These are phyloP conservation scores for Salvia rosmarinus DNA, from an alignment of 257 asterid genomes.

Conservation along the genomic window DNA sequence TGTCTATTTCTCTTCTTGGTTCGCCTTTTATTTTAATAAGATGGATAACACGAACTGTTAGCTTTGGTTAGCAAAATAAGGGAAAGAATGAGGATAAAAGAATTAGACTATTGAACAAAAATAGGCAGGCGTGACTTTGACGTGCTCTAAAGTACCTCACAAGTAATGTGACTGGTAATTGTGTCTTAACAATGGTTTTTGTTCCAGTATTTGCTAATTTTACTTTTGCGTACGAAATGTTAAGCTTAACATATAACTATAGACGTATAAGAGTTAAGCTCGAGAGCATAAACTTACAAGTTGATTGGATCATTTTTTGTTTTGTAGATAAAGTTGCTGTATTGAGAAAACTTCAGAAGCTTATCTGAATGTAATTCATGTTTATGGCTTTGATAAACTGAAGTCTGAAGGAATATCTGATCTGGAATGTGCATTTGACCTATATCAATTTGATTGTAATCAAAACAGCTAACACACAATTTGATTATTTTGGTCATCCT, in stretches of 20 bases:
- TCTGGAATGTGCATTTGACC: constrained; percentile 22
- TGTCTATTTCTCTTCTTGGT: background rate
- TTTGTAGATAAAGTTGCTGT: background rate
- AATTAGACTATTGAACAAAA: constrained; percentile 12
- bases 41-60: background rate
- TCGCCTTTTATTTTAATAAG: background rate
- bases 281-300: background rate
- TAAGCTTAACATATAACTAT: background rate
- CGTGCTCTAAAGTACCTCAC: background rate
- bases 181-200: background rate
- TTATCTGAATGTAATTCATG: background rate
- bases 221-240: background rate
- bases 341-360: constrained; percentile 12
- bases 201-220: background rate
- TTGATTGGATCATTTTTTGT: background rate
- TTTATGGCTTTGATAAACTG: constrained; percentile 19
- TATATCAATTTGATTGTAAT: background rate
- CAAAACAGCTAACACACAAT: constrained; percentile 1
- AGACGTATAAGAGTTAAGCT: background rate
- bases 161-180: background rate
- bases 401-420: constrained; percentile 26
- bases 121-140: background rate
- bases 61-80: background rate
- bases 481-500: background rate
- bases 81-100: background rate